These are phyloP conservation scores for Cryptosporidium andersoni DNA, from an alignment of 169 alveolate species.

Conservation along the genomic window DNA sequence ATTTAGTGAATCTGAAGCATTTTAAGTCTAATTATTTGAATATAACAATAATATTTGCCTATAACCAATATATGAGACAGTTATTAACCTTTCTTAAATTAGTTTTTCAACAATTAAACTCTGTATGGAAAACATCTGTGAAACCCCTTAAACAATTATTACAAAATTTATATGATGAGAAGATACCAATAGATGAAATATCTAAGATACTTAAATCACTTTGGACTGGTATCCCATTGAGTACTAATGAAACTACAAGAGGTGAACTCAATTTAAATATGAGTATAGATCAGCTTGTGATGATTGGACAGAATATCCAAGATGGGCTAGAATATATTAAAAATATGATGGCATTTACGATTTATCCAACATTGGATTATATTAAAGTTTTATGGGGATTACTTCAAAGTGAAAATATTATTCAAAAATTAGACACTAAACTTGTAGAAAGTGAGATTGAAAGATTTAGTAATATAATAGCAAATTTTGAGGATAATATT, in stretches of 20 bases:
- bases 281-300: conserved; percentile 62
- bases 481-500: not conserved
- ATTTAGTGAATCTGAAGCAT: too few species aligned
- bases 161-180: conserved; percentile 1
- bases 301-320: conserved; percentile 48
- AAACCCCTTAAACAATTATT: conserved; percentile 48
- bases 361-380: conserved; percentile 22
- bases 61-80: conserved; percentile 49
- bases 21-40: too few species aligned
- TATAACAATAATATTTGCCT: conserved; percentile 22
- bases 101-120: conserved; percentile 20
- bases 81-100: conserved; percentile 12
- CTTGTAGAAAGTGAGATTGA: not conserved
- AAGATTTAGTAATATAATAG: not conserved
- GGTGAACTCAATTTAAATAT: not conserved
- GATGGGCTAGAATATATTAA: conserved; percentile 27
- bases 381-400: conserved; percentile 19
- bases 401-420: not conserved
- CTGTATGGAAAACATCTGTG: conserved; percentile 41
- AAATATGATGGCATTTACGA: conserved; percentile 6
- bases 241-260: conserved; percentile 1
- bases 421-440: conserved; percentile 12
- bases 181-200: not conserved
- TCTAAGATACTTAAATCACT: conserved; percentile 12
- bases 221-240: conserved; percentile 16